Evolutionary conservation across 106 monocot species (phyloP), one percentile per base, ranked within the genome.

Genomic region (Chionographis japonica): DNA sequence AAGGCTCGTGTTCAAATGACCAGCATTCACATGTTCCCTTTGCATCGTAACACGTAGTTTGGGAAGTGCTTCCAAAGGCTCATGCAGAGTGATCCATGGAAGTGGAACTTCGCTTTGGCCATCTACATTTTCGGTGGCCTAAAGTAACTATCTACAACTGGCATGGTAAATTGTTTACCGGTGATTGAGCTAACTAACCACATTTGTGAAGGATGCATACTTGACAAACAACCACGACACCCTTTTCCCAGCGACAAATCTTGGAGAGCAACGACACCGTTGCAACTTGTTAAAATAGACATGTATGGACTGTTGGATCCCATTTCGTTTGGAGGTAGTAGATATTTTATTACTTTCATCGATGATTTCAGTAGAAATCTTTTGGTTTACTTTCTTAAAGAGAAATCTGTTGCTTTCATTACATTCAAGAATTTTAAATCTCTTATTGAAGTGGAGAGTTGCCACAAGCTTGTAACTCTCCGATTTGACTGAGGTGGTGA

Each of bases 371-470:
- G 35, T 35, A 59, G 27, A 60, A 71, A 71, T 15, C 6, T 60
- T 15, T 60, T 9, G 59, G 20, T 71, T 18, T 51, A 61, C 5
- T 59, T 61, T 60, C 10, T 71, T 43, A 60, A 51, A 60, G 59
- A 71, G 61, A 71, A 71, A 35, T 40, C 1, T 39, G 56, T 36
- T 41, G 46, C 50, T 1, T 60, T 71, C 36, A 10, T 27, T 60
- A 15, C 51, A 42, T 74, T 74, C 43, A 64, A 57, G 58, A 15
- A 14, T 10, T 74, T 57, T 49, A 74, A 74, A 50, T 56, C 56
- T 2, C 7, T 4, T 51, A 49, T 59, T 41, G 46, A 67, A 52
- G 16, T 13, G 15, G 14, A 49, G 11, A 57, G 39, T n/a, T n/a
- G n/a, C n/a, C n/a, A n/a, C n/a, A n/a, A n/a, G n/a, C n/a, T n/a